Evolutionary conservation across 2,329 filamentous ascomycete genomes (phyloP).

Genomic region (Saccharata proteae): DNA sequence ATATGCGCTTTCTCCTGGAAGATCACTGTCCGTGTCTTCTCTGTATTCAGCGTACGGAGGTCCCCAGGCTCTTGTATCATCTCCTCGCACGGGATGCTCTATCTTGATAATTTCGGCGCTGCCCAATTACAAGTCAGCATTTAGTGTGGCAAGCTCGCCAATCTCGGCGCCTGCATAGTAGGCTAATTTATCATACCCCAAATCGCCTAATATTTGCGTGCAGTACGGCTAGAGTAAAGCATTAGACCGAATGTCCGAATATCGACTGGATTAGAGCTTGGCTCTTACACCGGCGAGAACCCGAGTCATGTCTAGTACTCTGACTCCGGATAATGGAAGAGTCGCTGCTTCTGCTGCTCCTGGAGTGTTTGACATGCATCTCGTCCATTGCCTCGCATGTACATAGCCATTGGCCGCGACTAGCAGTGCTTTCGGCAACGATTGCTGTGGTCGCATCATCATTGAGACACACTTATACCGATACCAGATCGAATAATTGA

Average conservation of each 20-base stretch:
- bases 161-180: slow-evolving; percentile 21
- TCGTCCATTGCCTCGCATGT: too few species aligned
- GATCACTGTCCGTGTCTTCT: slow-evolving; percentile 41
- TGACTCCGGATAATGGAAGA: slow-evolving; percentile 69
- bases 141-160: slow-evolving; percentile 11
- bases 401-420: slow-evolving; percentile 4
- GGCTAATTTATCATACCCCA: slow-evolving; percentile 55
- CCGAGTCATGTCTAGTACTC: slow-evolving; percentile 91
- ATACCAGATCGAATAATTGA: too few species aligned
- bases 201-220: slow-evolving; percentile 89
- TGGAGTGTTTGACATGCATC: slow-evolving; percentile 3
- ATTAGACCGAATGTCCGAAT: not conserved
- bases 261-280: too few species aligned
- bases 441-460: too few species aligned
- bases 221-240: slow-evolving; percentile 64
- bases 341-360: slow-evolving; percentile 24
- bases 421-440: too few species aligned
- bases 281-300: slow-evolving; percentile 77
- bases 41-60: slow-evolving; percentile 81
- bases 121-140: slow-evolving; percentile 13
- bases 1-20: slow-evolving; percentile 87
- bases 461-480: too few species aligned
- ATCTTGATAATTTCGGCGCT: slow-evolving; percentile 96
- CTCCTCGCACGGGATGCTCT: slow-evolving; percentile 80
- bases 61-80: slow-evolving; percentile 94